These are phyloP conservation scores for Pseudogymnoascus sp. DNA, from an alignment of 2,329 filamentous ascomycete species.

Conservation along the genomic window DNA sequence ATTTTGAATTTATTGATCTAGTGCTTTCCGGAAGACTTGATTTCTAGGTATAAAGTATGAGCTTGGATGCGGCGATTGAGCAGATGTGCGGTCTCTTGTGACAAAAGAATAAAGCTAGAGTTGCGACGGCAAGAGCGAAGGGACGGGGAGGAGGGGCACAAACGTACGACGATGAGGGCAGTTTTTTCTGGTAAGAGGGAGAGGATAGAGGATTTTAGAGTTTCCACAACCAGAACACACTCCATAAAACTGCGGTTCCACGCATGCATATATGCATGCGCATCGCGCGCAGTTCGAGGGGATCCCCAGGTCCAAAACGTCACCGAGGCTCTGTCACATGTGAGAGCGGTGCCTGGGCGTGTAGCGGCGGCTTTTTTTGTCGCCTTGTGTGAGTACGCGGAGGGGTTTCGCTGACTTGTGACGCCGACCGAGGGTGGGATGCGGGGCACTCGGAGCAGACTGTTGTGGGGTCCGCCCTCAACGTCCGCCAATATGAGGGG, in stretches of 20 bases:
- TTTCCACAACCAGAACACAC: neutral
- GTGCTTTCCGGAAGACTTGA: neutral
- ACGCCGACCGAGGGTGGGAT: neutral
- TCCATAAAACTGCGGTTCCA: neutral
- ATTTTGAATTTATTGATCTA: slow-evolving; percentile 30
- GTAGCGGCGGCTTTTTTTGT: neutral
- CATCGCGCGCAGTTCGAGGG: neutral
- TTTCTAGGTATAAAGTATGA: neutral
- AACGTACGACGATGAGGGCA: neutral
- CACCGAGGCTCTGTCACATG: slow-evolving; percentile 6
- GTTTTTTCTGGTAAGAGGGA: neutral
- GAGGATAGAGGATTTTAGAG: neutral
- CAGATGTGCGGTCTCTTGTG: neutral
- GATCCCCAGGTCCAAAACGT: slow-evolving; percentile 5
- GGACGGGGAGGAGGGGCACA: neutral
- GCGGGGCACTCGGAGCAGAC: neutral
- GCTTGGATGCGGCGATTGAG: neutral
- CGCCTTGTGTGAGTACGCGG: neutral
- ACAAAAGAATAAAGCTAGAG: neutral
- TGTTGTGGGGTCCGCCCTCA: neutral
- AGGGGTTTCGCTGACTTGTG: neutral
- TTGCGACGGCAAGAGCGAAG: neutral
- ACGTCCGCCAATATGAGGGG: slow-evolving; percentile 1
- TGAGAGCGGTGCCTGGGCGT: neutral
- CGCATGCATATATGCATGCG: neutral